Percentiles rank a stretch among this genome's conserved stretches.
Evolutionary conservation across 495 filamentous ascomycete genomes (phyloP).

Genomic region (Aspergillus avenaceus): DNA sequence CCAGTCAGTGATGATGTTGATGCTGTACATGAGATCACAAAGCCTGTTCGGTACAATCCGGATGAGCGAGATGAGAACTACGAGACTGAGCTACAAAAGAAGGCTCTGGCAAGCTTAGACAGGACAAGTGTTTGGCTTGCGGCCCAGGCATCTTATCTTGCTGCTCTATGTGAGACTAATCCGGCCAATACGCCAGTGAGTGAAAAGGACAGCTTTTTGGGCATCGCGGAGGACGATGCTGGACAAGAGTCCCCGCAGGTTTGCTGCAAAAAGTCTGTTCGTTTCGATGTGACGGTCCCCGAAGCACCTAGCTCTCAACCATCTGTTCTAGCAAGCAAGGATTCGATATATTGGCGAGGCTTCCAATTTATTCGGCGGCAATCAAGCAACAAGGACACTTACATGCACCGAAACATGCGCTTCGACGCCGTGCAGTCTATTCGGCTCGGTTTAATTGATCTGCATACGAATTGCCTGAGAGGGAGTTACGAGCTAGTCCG

Average conservation of each 20-base stretch:
- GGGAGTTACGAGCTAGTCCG: constrained; percentile 66
- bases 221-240: constrained; percentile 14
- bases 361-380: constrained; percentile 67
- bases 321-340: constrained; percentile 46
- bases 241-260: constrained; percentile 22
- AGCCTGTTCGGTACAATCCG: constrained; percentile 33
- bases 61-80: constrained; percentile 70
- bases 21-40: constrained; percentile 32
- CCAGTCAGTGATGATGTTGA: constrained; percentile 29
- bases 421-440: constrained; percentile 86
- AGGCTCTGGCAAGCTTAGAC: constrained; percentile 64
- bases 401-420: constrained; percentile 75
- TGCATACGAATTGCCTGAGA: constrained; percentile 67
- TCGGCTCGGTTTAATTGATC: constrained; percentile 60
- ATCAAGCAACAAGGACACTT: constrained; percentile 63
- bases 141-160: constrained; percentile 72
- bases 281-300: constrained; percentile 59
- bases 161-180: constrained; percentile 64
- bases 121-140: constrained; percentile 78
- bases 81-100: constrained; percentile 58
- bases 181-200: constrained; percentile 45
- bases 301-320: constrained; percentile 30
- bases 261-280: constrained; percentile 67
- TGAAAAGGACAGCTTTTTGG: constrained; percentile 23
- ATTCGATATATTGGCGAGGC: constrained; percentile 87